These are phyloP conservation scores for Teunomyces cretensis DNA, from an alignment of 805 yeast genomes.

Conservation along the genomic window DNA sequence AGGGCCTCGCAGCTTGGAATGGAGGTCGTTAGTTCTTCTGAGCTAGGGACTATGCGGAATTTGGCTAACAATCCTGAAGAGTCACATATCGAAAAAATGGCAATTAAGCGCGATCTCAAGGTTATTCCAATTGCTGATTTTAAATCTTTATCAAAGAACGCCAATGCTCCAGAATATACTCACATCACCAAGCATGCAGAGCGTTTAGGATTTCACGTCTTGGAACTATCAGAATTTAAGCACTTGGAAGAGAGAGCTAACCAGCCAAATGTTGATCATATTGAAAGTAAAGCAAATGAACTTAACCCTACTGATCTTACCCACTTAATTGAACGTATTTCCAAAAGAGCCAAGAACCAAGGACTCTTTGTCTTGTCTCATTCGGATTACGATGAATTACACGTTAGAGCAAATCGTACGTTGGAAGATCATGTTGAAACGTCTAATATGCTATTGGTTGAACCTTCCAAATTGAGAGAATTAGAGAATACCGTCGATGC, in stretches of 20 bases:
- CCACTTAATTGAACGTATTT: not conserved
- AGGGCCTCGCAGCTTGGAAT: slow-evolving; percentile 6
- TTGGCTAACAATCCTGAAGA: slow-evolving; percentile 9
- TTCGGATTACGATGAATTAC: slow-evolving; percentile 16
- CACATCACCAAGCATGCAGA: slow-evolving; percentile 11
- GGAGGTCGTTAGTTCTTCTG: not conserved
- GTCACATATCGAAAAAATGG: slow-evolving; percentile 8
- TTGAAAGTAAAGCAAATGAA: slow-evolving; percentile 11
- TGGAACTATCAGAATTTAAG: slow-evolving; percentile 7
- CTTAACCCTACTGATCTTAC: slow-evolving; percentile 14
- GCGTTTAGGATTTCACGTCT: not conserved
- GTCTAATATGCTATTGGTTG: slow-evolving; percentile 14
- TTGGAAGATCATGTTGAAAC: slow-evolving; percentile 14
- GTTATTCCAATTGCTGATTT: slow-evolving; percentile 4
- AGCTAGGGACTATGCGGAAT: slow-evolving; percentile 6
- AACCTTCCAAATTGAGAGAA: slow-evolving; percentile 18
- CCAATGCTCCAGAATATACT: slow-evolving; percentile 2
- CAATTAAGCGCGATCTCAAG: slow-evolving; percentile 15
- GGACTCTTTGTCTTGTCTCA: slow-evolving; percentile 11
- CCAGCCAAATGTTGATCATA: slow-evolving; percentile 16
- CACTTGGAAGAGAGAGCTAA: slow-evolving; percentile 11
- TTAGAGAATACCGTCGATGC: slow-evolving; percentile 10
- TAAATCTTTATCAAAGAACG: slow-evolving; percentile 2
- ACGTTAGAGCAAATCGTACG: slow-evolving; percentile 11
- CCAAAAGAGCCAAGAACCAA: slow-evolving; percentile 23